Evolutionary conservation across 805 yeast species (phyloP), one percentile per base, ranked within the genome.

Genomic region (Pichia rugopelliculosa): DNA sequence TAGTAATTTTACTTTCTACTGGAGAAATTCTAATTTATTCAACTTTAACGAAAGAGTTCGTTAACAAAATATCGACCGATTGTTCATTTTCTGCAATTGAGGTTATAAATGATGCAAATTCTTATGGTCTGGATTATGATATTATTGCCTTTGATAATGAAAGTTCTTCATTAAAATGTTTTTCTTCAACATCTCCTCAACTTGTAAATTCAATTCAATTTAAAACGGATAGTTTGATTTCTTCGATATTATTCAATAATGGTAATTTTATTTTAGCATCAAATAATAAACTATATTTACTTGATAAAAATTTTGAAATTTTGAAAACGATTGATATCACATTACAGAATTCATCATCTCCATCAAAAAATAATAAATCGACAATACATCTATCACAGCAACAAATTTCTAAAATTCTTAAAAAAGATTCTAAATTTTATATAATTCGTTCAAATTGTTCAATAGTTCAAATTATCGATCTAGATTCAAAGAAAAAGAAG

Each of bases 11-110:
- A 15, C 49, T 59, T 13, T 52, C 56, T 10, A 56, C 63, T 30
- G 74, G 74, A 9, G 74, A 69, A 44, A 61, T 77, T 25, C 56
- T 70, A 44, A 59, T 74, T 9, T 69, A 70, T 45, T 70, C 78
- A 2, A 79, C 81, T 3, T 55, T 59, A 34, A 63, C 66, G 22
- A 71, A 69, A 48, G 71, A 64, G 22, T 55, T 68, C 17, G 58
- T 68, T 18, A 62, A 62, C 48, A 69, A 71, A 50, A 68, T 72
- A 25, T 54, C 70, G 0, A 61, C 59, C 36, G 66, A 58, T 6
- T 47, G 59, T 0, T 52, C 60, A 17, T 59, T 65, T n/a, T 41
- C 55, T 33, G 53, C 56, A 33, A 54, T 65, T 27, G 55, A 65
- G 22, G 58, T 58, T 8, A 56, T 61, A 1, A 36, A 27, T 11